Conservation (phyloP, 2,329 filamentous ascomycete genomes). For the Fusarium denticulatum region DNA sequence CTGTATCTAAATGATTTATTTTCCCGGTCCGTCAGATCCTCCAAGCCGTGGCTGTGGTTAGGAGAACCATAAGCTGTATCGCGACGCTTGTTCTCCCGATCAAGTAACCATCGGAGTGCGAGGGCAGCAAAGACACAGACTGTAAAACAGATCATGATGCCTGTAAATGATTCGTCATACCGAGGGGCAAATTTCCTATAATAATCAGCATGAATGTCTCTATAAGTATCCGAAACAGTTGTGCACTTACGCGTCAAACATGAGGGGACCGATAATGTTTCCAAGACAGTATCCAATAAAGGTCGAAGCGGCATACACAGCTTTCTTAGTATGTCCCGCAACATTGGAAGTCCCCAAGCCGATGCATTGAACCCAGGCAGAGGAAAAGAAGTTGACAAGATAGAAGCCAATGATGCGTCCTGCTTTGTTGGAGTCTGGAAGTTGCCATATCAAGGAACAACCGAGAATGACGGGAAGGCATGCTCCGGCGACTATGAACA, state of each 20-base stretch:
- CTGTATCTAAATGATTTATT: too few relatives aligned
- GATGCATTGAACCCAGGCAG: neutral
- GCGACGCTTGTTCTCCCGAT: too few relatives aligned
- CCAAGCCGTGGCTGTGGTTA: too few relatives aligned
- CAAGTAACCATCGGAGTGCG: too few relatives aligned
- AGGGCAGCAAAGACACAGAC: too few relatives aligned
- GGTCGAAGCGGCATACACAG: neutral
- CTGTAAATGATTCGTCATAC: too few relatives aligned
- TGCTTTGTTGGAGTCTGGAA: neutral
- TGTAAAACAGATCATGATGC: too few relatives aligned
- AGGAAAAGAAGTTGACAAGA: neutral
- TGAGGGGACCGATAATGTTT: neutral
- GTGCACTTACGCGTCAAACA: neutral
- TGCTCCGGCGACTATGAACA: neutral
- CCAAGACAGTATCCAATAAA: neutral
- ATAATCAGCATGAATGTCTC: neutral
- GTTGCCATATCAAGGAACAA: neutral
- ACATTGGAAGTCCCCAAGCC: neutral
- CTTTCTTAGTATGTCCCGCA: neutral
- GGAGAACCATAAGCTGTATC: too few relatives aligned
- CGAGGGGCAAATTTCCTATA: neutral
- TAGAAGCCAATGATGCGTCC: neutral
- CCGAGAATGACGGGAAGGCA: neutral
- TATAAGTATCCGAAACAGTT: fast-evolving
- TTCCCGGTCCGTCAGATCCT: too few relatives aligned